Percentiles rank a stretch among this genome's conserved stretches.
Conservation (phyloP, 2,329 filamentous ascomycete genomes). For the Fusarium sp. region DNA sequence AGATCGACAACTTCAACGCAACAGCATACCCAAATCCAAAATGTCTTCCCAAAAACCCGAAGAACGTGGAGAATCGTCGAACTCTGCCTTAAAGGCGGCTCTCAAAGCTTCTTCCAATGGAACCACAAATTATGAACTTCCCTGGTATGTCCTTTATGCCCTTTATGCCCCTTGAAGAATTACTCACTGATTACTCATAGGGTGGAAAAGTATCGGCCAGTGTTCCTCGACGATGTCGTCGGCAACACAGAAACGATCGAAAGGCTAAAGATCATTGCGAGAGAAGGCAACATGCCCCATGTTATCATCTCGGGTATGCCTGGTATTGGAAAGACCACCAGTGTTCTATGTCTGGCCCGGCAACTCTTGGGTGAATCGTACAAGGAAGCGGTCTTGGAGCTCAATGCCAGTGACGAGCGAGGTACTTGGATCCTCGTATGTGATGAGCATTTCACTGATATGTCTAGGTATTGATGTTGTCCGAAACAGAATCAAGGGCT, state of each 20-base stretch:
- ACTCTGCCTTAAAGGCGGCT: slow-evolving; percentile 65
- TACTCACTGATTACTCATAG: slow-evolving; percentile 57
- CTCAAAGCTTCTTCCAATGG: slow-evolving; percentile 61
- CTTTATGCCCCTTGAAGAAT: background rate
- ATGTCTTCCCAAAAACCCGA: slow-evolving; percentile 63
- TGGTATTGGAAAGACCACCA: slow-evolving; percentile 98
- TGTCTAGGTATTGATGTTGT: slow-evolving; percentile 89
- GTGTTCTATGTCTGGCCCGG: slow-evolving; percentile 89
- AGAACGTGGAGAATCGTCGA: slow-evolving; percentile 69
- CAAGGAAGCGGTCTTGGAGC: slow-evolving; percentile 95
- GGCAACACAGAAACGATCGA: slow-evolving; percentile 98
- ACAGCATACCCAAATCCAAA: slow-evolving; percentile 21
- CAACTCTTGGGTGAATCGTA: slow-evolving; percentile 92
- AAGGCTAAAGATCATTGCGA: slow-evolving; percentile 96
- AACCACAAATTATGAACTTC: slow-evolving; percentile 74
- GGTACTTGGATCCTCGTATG: slow-evolving; percentile 55
- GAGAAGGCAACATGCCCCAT: slow-evolving; percentile 99
- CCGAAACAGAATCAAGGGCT: slow-evolving; percentile 95
- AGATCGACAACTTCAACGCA: slow-evolving; percentile 13
- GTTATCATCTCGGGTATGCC: slow-evolving; percentile 99
- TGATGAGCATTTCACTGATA: background rate
- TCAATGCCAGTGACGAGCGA: slow-evolving; percentile 96
- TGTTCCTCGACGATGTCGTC: slow-evolving; percentile 95
- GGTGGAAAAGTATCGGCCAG: slow-evolving; percentile 97
- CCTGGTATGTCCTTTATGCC: slow-evolving; percentile 67